Conservation (phyloP, 192 early-diverging fungal species). For the Phlyctochytrium planicorne region DNA sequence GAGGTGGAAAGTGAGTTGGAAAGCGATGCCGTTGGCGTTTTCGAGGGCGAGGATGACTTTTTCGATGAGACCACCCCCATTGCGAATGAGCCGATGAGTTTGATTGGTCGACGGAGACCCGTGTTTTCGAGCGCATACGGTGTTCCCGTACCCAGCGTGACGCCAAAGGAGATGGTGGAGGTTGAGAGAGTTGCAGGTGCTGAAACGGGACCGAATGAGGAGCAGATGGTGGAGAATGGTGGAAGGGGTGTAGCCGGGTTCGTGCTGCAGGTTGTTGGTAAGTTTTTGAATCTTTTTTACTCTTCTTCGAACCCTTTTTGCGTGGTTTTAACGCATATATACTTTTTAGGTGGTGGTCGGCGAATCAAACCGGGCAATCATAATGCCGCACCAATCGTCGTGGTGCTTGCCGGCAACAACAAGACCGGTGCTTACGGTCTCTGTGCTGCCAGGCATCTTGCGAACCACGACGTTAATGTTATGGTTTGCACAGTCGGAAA, state of each 20-base stretch:
- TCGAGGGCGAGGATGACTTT: conserved; percentile 27
- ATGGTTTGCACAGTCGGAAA: conserved; percentile 45
- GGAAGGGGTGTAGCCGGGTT: conserved; percentile 71
- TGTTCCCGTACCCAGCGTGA: conserved; percentile 57
- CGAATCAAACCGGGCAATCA: conserved; percentile 77
- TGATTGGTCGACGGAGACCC: neutral
- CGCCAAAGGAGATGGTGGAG: conserved; percentile 63
- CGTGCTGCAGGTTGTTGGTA: conserved; percentile 69
- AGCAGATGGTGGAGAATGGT: conserved; percentile 79
- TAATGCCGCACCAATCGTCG: conserved; percentile 68
- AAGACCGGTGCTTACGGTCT: conserved; percentile 70
- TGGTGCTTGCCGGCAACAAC: conserved; percentile 76
- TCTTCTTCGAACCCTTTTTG: neutral
- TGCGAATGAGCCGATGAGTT: neutral
- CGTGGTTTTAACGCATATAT: neutral
- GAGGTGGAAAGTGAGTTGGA: conserved; percentile 46
- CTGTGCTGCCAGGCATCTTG: conserved; percentile 70
- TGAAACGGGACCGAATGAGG: conserved; percentile 68
- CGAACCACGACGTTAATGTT: conserved; percentile 75
- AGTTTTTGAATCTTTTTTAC: neutral
- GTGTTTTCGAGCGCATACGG: conserved; percentile 39
- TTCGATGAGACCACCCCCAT: conserved; percentile 3
- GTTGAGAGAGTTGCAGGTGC: conserved; percentile 56
- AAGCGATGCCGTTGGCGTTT: conserved; percentile 22
- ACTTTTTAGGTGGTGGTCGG: conserved; percentile 54